These are phyloP conservation scores for Trametes villosa DNA, from an alignment of 768 basidiomycete species.

Conservation along the genomic window DNA sequence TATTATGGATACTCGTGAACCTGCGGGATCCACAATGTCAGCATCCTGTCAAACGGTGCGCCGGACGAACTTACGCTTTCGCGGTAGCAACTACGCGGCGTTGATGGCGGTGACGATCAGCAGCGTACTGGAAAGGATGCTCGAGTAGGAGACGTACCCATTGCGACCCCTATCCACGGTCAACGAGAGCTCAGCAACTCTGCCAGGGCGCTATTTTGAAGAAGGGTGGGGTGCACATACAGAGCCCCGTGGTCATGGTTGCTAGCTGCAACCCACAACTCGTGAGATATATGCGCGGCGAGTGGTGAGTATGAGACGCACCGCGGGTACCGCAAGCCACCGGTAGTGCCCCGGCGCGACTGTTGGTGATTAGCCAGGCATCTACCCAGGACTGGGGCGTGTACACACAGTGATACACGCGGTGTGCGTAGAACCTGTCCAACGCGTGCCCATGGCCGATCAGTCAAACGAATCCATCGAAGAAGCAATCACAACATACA, in stretches of 20 bases:
- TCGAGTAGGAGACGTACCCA: background rate
- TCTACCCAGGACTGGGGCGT: too few relatives aligned
- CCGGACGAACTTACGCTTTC: background rate
- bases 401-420: background rate
- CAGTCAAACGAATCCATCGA: fast-evolving
- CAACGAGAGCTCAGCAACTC: background rate
- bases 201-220: too few relatives aligned
- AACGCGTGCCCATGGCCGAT: too few relatives aligned
- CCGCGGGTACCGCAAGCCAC: background rate
- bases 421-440: background rate
- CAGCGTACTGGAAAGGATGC: too few relatives aligned
- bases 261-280: background rate
- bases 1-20: background rate
- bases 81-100: background rate
- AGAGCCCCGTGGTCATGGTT: background rate
- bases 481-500: background rate
- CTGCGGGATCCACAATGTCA: too few relatives aligned
- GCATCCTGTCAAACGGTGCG: too few relatives aligned
- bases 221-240: background rate
- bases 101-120: background rate
- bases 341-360: background rate
- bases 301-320: background rate
- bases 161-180: background rate
- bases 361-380: background rate
- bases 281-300: too few relatives aligned